A percentile compares a stretch with the other conserved stretches of the same genome.
Conservation (phyloP, 2,329 filamentous ascomycete species). For the Teratosphaeria destructans region DNA sequence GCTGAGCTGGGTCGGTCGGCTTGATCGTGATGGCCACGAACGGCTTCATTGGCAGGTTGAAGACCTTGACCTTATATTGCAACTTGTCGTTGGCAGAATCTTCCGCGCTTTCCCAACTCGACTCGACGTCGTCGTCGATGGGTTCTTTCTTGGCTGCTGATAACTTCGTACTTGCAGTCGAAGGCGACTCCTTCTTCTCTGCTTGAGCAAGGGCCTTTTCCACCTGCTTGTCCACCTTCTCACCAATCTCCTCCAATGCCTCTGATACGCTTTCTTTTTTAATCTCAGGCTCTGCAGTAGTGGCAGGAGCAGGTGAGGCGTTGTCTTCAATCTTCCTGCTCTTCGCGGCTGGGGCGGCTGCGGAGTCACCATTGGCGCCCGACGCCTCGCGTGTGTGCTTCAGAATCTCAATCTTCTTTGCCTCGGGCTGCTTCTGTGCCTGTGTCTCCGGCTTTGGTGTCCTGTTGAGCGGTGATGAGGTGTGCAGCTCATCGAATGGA, state of each 20-base stretch:
- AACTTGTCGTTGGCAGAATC: conserved; percentile 55
- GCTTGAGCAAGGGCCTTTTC: conserved; percentile 53
- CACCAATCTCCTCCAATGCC: conserved; percentile 56
- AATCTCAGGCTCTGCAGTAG: conserved; percentile 2
- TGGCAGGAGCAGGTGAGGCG: neutral
- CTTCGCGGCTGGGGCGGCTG: conserved; percentile 23
- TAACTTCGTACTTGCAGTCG: conserved; percentile 18
- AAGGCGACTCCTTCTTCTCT: conserved; percentile 35
- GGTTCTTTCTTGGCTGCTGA: conserved; percentile 40
- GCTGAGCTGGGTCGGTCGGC: conserved; percentile 38
- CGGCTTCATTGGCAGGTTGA: conserved; percentile 93
- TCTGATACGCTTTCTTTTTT: conserved; percentile 57
- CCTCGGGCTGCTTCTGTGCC: conserved; percentile 2
- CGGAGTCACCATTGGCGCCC: conserved; percentile 14
- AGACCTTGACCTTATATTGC: conserved; percentile 60
- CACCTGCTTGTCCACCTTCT: conserved; percentile 49
- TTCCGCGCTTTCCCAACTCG: conserved; percentile 80
- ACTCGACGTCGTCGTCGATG: conserved; percentile 48
- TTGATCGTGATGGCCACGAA: conserved; percentile 81
- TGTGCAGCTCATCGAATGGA: conserved; percentile 59
- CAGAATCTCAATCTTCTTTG: conserved; percentile 34
- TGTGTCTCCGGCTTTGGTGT: conserved; percentile 37
- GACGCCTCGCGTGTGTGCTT: conserved; percentile 34
- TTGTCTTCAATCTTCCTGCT: conserved; percentile 24
- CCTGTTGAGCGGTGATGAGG: conserved; percentile 52